Base-by-base conservation (phyloP, 2,329 filamentous ascomycete genomes). In the Pseudogymnoascus sp. region DNA sequence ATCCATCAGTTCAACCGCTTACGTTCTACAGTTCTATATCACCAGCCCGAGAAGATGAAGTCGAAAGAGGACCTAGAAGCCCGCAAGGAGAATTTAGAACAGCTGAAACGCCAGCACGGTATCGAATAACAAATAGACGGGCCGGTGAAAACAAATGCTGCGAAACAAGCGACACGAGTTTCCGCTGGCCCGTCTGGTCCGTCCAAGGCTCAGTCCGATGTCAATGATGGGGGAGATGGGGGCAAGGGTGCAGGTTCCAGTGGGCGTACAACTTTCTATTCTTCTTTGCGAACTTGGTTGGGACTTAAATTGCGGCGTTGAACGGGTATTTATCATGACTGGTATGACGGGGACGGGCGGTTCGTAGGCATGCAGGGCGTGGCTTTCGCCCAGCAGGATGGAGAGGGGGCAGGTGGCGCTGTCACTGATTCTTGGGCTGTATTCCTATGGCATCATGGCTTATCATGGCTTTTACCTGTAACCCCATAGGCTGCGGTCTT, bases 71-170 rank as follows among this genome's bases (percentile, higher is more conserved):
- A 97, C 79, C 84, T 97, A 74, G 91, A 93, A 74, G 88, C 91
- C 73, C 91, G 95, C 80, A 90, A 95, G 80, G 91, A 96, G 78
- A 95, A 93, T 83, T 87, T 99, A 90, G 93, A 96, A 85, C 90
- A 91, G 81, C 87, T 97, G 81, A 99, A 99, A 83, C 86, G 89
- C 76, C 91, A 97, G 79, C 92, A 99, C 79, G 93, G 93, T 76
- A 97, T 97, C 84, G 93, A 97, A 87, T 99, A 91, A 93, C 86
- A 86, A 85, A 84, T 82, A 82, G 85, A 88, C 85, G 85, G 85
- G 85, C 79, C 84, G 84, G 80, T 77, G 76, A 83, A 83, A 68
- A 57, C 31, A 31, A 37, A 60, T 39, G 47, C 62, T 37, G 23
- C 54, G 34, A 61, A 37, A 42, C 34, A 61, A 61, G 37, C 59